Evolutionary conservation across 2,329 filamentous ascomycete species (phyloP), one percentile per base, ranked within the genome.

Genomic region (Pseudogymnoascus sp.): DNA sequence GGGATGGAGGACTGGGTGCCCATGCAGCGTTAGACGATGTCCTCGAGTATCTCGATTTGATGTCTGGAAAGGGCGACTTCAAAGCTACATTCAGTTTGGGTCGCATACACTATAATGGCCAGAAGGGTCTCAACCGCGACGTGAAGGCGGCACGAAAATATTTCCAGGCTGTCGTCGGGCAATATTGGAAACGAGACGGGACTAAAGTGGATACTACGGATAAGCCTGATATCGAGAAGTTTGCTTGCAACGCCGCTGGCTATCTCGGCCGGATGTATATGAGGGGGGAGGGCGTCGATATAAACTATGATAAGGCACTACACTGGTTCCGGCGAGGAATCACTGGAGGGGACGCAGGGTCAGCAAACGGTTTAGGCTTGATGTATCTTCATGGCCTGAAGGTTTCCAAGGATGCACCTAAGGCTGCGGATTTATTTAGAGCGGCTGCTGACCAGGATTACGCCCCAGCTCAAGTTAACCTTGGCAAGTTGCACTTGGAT

Each of bases 11-110:
- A 67, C 90, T 91, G 2, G 90, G 95, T 72, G 85, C 89, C 0
- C 89, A 96, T 70, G 91, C 92, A 1, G 90, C 91, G 14, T 85
- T 97, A 64, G 92, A 96, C 69, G 93, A 99, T 74, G 89, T 97
- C 14, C 86, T 99, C 64, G 95, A 99, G 73, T 99, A 96, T 70
- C 76, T 90, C 67, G 86, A 90, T 71, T 78, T 90, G 56, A 83
- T 89, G 77, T 87, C 87, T n/a, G 80, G 86, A 49, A 89, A 90
- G 69, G 88, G 88, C n/a, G 87, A 90, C 67, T 78, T 87, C 38
- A 86, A 84, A 69, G 87, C 88, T 4, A 89, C 86, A 5, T 88
- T 89, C 67, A 87, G 82, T 53, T 76, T 91, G 1, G 88, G 85
- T 2, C 84, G 86, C 69, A 79, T 90, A 66, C 82, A 90, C 71